These are phyloP conservation scores for Colletotrichum sp. DNA, from an alignment of 2,329 filamentous ascomycete genomes.

Conservation along the genomic window DNA sequence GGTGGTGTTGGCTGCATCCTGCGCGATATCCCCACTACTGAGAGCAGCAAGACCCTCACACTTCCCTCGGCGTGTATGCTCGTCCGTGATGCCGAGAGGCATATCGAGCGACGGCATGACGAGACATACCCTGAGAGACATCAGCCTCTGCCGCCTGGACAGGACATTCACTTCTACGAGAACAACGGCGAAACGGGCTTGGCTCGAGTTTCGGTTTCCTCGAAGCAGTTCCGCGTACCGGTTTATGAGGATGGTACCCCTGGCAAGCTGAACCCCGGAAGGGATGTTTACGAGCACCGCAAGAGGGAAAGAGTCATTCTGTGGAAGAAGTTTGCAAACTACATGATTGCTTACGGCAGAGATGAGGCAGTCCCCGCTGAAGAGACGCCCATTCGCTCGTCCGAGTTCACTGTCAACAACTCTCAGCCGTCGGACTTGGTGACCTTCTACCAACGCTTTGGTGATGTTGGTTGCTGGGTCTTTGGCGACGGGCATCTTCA, in stretches of 20 bases:
- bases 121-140: constrained; percentile 59
- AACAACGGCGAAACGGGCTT: constrained; percentile 71
- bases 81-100: constrained; percentile 73
- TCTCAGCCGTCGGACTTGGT: constrained; percentile 63
- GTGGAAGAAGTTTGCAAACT: constrained; percentile 78
- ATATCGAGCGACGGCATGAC: constrained; percentile 68
- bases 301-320: constrained; percentile 70
- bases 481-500: constrained; percentile 82
- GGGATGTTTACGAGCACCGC: constrained; percentile 68
- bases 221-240: constrained; percentile 63
- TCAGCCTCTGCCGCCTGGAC: constrained; percentile 68
- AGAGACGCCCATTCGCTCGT: constrained; percentile 46
- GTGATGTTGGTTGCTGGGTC: constrained; percentile 82
- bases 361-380: constrained; percentile 65
- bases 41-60: constrained; percentile 53
- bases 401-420: constrained; percentile 10
- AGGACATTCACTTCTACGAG: constrained; percentile 76
- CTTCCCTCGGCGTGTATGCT: constrained; percentile 75
- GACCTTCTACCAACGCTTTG: constrained; percentile 82
- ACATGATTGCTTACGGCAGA: constrained; percentile 75
- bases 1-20: constrained; percentile 78
- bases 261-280: constrained; percentile 66
- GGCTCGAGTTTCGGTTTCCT: constrained; percentile 66
- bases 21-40: constrained; percentile 58
- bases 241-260: constrained; percentile 63